These are phyloP conservation scores for Ramularia endophylla DNA, from an alignment of 2,329 filamentous ascomycete species.

Conservation along the genomic window DNA sequence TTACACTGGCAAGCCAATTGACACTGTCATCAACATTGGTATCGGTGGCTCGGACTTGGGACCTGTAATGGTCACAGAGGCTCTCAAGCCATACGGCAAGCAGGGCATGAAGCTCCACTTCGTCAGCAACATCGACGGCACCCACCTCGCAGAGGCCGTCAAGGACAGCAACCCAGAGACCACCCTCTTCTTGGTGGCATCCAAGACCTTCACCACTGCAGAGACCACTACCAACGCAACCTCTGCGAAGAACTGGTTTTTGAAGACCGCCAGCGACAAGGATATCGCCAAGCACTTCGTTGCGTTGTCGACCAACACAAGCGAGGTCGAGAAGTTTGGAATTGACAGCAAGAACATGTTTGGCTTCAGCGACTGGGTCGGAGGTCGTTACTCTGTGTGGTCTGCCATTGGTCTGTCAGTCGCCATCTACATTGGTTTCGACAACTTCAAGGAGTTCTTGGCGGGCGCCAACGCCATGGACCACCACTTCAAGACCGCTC, in stretches of 20 bases:
- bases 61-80: slow-evolving; percentile 98
- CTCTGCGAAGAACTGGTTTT: slow-evolving; percentile 95
- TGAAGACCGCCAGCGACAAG: slow-evolving; percentile 66
- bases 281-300: slow-evolving; percentile 98
- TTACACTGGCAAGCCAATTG: slow-evolving; percentile 93
- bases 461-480: slow-evolving; percentile 96
- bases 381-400: slow-evolving; percentile 98
- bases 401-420: slow-evolving; percentile 96
- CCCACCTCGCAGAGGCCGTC: slow-evolving; percentile 92
- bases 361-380: slow-evolving; percentile 97
- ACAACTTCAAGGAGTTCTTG: slow-evolving; percentile 97
- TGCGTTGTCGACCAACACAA: slow-evolving; percentile 91
- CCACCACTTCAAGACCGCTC: slow-evolving; percentile 90
- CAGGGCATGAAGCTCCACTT: slow-evolving; percentile 88
- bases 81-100: slow-evolving; percentile 89
- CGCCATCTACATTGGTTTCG: slow-evolving; percentile 88
- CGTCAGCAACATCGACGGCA: slow-evolving; percentile 99
- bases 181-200: slow-evolving; percentile 96
- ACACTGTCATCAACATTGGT: slow-evolving; percentile 93
- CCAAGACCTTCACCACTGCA: slow-evolving; percentile 98
- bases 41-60: slow-evolving; percentile 98
- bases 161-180: slow-evolving; percentile 88
- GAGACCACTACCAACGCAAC: slow-evolving; percentile 98
- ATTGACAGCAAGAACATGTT: slow-evolving; percentile 99
- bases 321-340: slow-evolving; percentile 95